Percentiles rank a stretch among this genome's conserved stretches.
Evolutionary conservation across 306 rosid species (phyloP).

Genomic region (Alnus rubra): DNA sequence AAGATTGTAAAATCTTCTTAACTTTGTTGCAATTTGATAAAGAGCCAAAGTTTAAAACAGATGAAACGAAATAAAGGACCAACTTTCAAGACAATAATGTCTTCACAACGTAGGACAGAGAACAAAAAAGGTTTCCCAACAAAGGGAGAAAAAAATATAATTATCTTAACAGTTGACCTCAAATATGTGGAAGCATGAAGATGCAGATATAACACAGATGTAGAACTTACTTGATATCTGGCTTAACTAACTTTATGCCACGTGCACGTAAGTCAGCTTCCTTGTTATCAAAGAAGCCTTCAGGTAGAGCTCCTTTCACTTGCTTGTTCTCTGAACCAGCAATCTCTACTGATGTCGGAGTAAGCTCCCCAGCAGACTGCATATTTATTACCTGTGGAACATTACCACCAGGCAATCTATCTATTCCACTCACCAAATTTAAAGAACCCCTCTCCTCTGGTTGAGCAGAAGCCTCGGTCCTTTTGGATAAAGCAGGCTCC

Average conservation of each 20-base stretch:
- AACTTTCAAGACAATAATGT: not conserved
- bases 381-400: slow-evolving; percentile 35
- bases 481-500: slow-evolving; percentile 41
- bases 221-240: slow-evolving; percentile 85
- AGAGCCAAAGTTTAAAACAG: not conserved
- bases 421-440: slow-evolving; percentile 31
- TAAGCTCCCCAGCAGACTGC: slow-evolving; percentile 36
- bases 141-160: not conserved
- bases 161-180: not conserved
- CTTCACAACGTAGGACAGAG: not conserved
- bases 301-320: slow-evolving; percentile 78
- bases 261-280: slow-evolving; percentile 92
- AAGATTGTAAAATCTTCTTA: too few relatives aligned
- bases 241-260: slow-evolving; percentile 86
- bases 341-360: slow-evolving; percentile 35
- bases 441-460: slow-evolving; percentile 19
- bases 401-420: slow-evolving; percentile 28
- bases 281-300: slow-evolving; percentile 96
- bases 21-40: not conserved
- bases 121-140: not conserved
- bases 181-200: not conserved
- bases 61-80: not conserved
- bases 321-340: slow-evolving; percentile 59
- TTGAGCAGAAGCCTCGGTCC: slow-evolving; percentile 35
- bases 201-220: slow-evolving; percentile 28